Percentiles rank a stretch among this genome's conserved stretches.
Conservation (phyloP, 371 early-diverging fungal species). For the Basidiobolus meristosporus region DNA sequence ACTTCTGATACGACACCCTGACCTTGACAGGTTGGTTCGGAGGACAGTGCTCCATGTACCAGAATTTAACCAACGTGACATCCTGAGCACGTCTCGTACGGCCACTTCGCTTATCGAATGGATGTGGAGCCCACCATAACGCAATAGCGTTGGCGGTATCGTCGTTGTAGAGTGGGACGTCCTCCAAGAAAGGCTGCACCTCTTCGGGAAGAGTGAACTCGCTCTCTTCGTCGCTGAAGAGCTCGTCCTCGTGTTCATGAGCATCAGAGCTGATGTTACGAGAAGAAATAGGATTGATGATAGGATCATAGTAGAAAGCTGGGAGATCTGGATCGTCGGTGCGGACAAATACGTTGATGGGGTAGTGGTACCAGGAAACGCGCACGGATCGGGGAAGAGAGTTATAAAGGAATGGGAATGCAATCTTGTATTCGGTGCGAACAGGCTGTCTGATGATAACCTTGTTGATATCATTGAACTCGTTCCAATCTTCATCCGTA, state of each 20-base stretch:
- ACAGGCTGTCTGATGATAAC: conserved; percentile 95
- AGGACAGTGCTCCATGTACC: conserved; percentile 94
- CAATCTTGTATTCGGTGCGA: conserved; percentile 95
- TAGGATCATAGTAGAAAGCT: conserved; percentile 92
- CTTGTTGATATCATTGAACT: conserved; percentile 98
- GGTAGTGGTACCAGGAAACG: conserved; percentile 85
- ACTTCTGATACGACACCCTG: conserved; percentile 93
- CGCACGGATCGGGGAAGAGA: conserved; percentile 84
- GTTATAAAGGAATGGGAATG: conserved; percentile 95
- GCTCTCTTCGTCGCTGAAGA: conserved; percentile 58
- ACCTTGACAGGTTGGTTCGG: conserved; percentile 90
- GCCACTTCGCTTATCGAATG: conserved; percentile 87
- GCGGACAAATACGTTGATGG: conserved; percentile 71
- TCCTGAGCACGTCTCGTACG: conserved; percentile 87
- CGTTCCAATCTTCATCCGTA: conserved; percentile 98
- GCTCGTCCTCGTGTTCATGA: conserved; percentile 54
- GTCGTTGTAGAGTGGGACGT: conserved; percentile 66
- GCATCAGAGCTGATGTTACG: conserved; percentile 35
- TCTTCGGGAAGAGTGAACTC: conserved; percentile 64
- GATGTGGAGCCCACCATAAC: conserved; percentile 95
- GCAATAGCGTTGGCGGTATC: conserved; percentile 82
- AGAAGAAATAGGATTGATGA: conserved; percentile 89
- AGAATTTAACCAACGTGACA: conserved; percentile 86
- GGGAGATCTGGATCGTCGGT: conserved; percentile 91
- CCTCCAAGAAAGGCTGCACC: conserved; percentile 69